These are phyloP conservation scores for Silene latifolia DNA, from an alignment of 148 eudicot species.

Conservation along the genomic window DNA sequence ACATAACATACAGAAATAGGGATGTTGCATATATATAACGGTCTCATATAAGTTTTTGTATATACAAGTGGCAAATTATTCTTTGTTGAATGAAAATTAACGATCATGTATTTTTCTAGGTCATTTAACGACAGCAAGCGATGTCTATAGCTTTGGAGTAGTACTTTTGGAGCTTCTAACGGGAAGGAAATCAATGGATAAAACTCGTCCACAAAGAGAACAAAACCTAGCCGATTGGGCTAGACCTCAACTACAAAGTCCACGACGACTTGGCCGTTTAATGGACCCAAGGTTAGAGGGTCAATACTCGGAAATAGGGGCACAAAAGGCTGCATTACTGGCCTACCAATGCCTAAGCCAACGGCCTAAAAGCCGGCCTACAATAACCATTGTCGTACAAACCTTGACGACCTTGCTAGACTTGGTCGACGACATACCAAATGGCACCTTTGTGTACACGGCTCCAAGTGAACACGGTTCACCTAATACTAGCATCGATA, in stretches of 20 bases:
- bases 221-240: constrained; percentile 85
- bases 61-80: too few relatives aligned
- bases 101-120: constrained; percentile 29
- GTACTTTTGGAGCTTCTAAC: constrained; percentile 76
- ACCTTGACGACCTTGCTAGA: constrained; percentile 54
- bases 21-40: too few relatives aligned
- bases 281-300: constrained; percentile 86
- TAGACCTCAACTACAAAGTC: constrained; percentile 54
- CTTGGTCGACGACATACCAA: constrained; percentile 37
- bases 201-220: constrained; percentile 55
- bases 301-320: constrained; percentile 65
- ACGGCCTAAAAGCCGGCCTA: constrained; percentile 65
- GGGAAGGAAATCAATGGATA: constrained; percentile 72
- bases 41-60: too few relatives aligned
- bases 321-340: constrained; percentile 64
- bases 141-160: constrained; percentile 91
- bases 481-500: constrained; percentile 11
- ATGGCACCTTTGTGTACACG: constrained; percentile 61
- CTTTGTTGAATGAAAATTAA: too few relatives aligned
- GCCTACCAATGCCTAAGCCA: constrained; percentile 83
- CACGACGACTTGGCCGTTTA: constrained; percentile 47
- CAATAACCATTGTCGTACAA: constrained; percentile 54
- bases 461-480: constrained; percentile 33
- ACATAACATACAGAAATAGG: too few relatives aligned
- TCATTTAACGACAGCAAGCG: constrained; percentile 81